These are phyloP conservation scores for Solanum chilense DNA, from an alignment of 257 asterid genomes.

Conservation along the genomic window DNA sequence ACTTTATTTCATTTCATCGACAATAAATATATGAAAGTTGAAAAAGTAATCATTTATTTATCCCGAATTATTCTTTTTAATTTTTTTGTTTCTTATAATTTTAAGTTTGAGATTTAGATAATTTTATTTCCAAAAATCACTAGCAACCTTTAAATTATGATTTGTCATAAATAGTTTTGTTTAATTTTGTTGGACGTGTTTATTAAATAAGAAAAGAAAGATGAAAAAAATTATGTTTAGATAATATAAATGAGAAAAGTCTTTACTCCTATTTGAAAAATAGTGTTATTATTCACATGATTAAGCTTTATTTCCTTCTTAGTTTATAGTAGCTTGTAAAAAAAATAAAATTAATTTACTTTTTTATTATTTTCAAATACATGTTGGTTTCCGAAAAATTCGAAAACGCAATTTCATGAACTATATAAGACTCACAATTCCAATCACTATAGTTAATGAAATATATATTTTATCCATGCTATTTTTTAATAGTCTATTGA, in stretches of 20 bases:
- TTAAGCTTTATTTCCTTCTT: not conserved
- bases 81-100: not conserved
- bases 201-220: not conserved
- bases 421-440: not conserved
- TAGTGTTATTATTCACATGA: not conserved
- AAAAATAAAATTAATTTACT: not conserved
- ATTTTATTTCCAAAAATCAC: not conserved
- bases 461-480: no score
- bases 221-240: not conserved
- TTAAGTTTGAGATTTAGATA: not conserved
- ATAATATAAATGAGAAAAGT: not conserved
- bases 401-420: not conserved
- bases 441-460: not conserved
- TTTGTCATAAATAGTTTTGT: not conserved
- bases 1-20: not conserved
- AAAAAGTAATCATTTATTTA: no score
- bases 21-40: no score
- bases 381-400: no score
- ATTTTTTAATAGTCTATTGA: not conserved
- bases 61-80: not conserved
- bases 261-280: not conserved
- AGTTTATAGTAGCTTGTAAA: not conserved
- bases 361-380: not conserved
- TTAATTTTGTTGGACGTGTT: not conserved
- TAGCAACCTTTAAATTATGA: not conserved